These are phyloP conservation scores for Penicillium janthinellum DNA, from an alignment of 2,329 filamentous ascomycete species.

Conservation along the genomic window DNA sequence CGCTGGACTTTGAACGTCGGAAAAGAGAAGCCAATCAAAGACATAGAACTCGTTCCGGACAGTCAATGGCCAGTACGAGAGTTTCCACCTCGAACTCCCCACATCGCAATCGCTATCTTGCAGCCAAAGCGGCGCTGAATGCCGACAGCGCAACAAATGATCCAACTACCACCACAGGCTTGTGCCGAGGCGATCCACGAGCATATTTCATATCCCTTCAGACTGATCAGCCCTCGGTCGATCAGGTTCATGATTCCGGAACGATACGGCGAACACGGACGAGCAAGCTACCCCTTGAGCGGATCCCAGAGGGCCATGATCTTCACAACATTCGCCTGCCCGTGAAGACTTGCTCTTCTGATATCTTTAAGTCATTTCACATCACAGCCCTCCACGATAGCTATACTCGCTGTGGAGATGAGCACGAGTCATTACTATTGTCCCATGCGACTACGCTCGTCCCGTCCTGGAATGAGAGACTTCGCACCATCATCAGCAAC, in stretches of 20 bases:
- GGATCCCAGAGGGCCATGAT: slow-evolving; percentile 20
- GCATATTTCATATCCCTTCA: slow-evolving; percentile 18
- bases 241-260: background rate
- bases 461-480: slow-evolving; percentile 16
- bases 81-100: slow-evolving; percentile 8
- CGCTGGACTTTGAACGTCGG: slow-evolving; percentile 26
- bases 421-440: background rate
- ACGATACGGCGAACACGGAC: slow-evolving; percentile 4
- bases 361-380: background rate
- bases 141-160: slow-evolving; percentile 1
- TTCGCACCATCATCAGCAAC: slow-evolving; percentile 14
- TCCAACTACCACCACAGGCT: slow-evolving; percentile 1
- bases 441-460: slow-evolving; percentile 3
- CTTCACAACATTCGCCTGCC: slow-evolving; percentile 12
- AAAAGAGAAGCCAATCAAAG: slow-evolving; percentile 26
- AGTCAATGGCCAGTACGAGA: background rate
- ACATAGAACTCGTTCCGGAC: background rate
- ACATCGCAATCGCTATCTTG: slow-evolving; percentile 20
- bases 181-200: slow-evolving; percentile 19
- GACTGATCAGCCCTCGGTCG: background rate
- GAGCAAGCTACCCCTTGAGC: slow-evolving; percentile 22
- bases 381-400: background rate
- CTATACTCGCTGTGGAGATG: background rate
- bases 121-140: slow-evolving; percentile 22
- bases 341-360: background rate